Evolutionary conservation across 1,284 basidiomycete genomes (phyloP).

Genomic region (Sutorius eximius): DNA sequence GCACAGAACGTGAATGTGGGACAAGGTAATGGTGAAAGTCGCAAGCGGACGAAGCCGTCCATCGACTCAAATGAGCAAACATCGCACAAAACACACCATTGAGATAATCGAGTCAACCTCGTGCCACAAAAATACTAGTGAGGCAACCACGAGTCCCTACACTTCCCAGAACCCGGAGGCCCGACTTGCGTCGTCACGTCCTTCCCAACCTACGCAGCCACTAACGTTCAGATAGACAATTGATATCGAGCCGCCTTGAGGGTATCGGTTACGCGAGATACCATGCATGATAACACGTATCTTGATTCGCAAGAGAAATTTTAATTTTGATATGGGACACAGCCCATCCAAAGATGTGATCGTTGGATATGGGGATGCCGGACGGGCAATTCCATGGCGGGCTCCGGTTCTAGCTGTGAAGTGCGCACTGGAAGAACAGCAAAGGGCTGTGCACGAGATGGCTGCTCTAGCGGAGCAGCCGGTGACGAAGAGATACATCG

Average conservation of each 20-base stretch:
- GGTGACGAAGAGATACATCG: not conserved
- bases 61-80: not conserved
- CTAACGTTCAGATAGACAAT: not conserved
- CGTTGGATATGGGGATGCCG: constrained; percentile 7
- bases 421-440: constrained; percentile 30
- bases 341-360: not conserved
- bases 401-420: constrained; percentile 34
- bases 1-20: not conserved
- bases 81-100: not conserved
- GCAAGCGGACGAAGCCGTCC: not conserved
- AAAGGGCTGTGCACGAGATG: constrained; percentile 20
- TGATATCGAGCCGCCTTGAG: not conserved
- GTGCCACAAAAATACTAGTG: not conserved
- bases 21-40: not conserved
- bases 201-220: not conserved
- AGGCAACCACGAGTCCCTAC: not conserved
- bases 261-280: not conserved
- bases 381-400: constrained; percentile 33
- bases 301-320: not conserved
- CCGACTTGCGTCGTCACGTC: not conserved
- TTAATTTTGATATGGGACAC: not conserved
- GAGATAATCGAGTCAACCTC: not conserved
- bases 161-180: not conserved
- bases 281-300: not conserved
- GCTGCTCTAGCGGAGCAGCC: not conserved